Conservation (phyloP, 164 flowering plant species). For the Vitis labrusca region DNA sequence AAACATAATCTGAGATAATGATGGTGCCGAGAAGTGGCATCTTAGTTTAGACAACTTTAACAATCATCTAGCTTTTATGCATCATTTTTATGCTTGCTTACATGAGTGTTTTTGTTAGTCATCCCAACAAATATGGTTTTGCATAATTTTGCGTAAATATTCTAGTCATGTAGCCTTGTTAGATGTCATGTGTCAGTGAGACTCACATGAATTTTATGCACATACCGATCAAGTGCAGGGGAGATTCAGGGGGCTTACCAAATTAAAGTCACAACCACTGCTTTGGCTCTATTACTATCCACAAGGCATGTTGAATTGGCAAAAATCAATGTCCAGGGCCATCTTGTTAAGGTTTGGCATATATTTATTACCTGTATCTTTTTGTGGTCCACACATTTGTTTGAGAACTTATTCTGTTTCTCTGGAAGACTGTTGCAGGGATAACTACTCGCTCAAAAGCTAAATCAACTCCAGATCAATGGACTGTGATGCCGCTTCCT, state of each 20-base stretch:
- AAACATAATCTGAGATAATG: no score
- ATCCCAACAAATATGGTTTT: no score
- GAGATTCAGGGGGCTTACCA: conserved; percentile 93
- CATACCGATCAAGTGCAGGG: conserved; percentile 37
- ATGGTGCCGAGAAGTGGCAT: no score
- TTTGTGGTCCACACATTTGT: background rate
- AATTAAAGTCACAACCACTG: conserved; percentile 90
- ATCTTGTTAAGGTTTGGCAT: conserved; percentile 66
- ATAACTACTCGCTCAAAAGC: conserved; percentile 90
- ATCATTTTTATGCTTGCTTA: no score
- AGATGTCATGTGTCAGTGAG: no score
- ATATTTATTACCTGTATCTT: background rate
- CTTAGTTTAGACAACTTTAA: no score
- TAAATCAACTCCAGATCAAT: conserved; percentile 76
- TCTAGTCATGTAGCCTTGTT: background rate
- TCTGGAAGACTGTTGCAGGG: conserved; percentile 60
- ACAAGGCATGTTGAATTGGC: conserved; percentile 64
- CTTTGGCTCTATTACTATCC: conserved; percentile 79
- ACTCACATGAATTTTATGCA: background rate
- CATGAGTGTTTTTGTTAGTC: no score
- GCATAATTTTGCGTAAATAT: no score
- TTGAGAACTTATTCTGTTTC: conserved; percentile 12
- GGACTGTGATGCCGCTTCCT: conserved; percentile 87
- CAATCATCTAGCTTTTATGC: no score
- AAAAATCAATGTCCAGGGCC: conserved; percentile 70